These are phyloP conservation scores for Entomophthora muscae DNA, from an alignment of 371 early-diverging fungal genomes.

Conservation along the genomic window DNA sequence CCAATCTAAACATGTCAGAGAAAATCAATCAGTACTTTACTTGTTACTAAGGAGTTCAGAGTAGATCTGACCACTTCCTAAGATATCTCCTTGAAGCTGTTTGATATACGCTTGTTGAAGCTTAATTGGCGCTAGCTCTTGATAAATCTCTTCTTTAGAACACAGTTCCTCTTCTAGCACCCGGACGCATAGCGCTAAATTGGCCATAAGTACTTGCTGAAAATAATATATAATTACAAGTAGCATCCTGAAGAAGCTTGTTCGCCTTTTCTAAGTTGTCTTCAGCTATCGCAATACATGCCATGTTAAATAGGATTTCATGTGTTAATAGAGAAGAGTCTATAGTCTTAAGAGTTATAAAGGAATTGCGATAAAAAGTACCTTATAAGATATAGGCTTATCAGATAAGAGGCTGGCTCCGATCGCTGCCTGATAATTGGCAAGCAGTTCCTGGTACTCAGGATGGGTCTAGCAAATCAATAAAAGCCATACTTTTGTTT, in stretches of 20 bases:
- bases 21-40: not conserved
- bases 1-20: not conserved
- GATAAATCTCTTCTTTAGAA: constrained; percentile 6
- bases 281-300: constrained; percentile 2
- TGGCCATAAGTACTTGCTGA: not conserved
- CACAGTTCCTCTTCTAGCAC: not conserved
- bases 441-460: not conserved
- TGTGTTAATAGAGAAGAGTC: not conserved
- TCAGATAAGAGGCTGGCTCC: not conserved
- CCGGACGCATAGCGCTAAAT: not conserved
- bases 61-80: constrained; percentile 1
- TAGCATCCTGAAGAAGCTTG: not conserved
- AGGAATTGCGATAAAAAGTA: not conserved
- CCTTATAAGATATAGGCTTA: not conserved
- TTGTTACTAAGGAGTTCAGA: not conserved
- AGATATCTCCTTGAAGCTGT: not conserved
- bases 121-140: constrained; percentile 6
- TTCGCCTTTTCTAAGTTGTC: not conserved
- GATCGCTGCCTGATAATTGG: constrained; percentile 9
- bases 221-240: not conserved
- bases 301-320: constrained; percentile 2
- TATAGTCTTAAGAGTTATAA: not conserved
- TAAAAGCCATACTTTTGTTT: not conserved
- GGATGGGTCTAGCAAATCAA: not conserved
- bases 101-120: constrained; percentile 3